Percentiles rank a stretch among this genome's conserved stretches.
Evolutionary conservation across 1,284 basidiomycete species (phyloP).

Genomic region (Boletus calvinii): DNA sequence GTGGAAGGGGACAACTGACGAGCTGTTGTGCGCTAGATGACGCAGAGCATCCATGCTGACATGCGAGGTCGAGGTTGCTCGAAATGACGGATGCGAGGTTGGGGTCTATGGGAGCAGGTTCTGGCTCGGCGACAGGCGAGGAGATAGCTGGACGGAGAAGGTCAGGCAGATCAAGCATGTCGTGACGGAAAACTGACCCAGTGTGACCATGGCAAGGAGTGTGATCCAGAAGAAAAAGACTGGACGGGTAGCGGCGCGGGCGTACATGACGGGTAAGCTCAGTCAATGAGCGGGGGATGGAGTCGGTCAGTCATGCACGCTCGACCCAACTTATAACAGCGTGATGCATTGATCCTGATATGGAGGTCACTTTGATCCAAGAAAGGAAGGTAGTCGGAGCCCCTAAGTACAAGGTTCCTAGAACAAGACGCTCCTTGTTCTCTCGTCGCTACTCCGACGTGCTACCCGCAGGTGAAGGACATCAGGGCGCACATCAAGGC

Average conservation of each 20-base stretch:
- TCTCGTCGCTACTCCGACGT: conserved; percentile 6
- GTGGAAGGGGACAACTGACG: conserved; percentile 12
- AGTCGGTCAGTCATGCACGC: neutral
- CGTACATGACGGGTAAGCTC: conserved; percentile 20
- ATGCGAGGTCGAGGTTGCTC: conserved; percentile 28
- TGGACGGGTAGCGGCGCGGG: conserved; percentile 10
- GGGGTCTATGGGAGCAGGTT: conserved; percentile 26
- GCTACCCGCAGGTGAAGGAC: neutral
- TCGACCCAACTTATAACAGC: conserved; percentile 14
- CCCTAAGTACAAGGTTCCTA: conserved; percentile 13
- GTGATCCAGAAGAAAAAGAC: conserved; percentile 23
- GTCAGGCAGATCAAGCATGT: neutral
- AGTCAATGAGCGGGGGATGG: conserved; percentile 25
- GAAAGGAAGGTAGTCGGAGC: conserved; percentile 19
- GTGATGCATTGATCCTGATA: neutral
- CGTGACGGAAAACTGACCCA: conserved; percentile 15
- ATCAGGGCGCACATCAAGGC: too few species aligned
- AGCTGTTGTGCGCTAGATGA: conserved; percentile 23
- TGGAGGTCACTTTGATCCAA: conserved; percentile 21
- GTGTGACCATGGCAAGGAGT: conserved; percentile 20
- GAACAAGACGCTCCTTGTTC: conserved; percentile 12
- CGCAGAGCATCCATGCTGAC: conserved; percentile 24
- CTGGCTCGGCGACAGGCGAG: conserved; percentile 23
- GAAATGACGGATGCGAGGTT: conserved; percentile 14
- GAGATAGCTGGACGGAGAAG: conserved; percentile 13